Conservation (phyloP, 805 yeast species). For the Candida loeiensis region DNA sequence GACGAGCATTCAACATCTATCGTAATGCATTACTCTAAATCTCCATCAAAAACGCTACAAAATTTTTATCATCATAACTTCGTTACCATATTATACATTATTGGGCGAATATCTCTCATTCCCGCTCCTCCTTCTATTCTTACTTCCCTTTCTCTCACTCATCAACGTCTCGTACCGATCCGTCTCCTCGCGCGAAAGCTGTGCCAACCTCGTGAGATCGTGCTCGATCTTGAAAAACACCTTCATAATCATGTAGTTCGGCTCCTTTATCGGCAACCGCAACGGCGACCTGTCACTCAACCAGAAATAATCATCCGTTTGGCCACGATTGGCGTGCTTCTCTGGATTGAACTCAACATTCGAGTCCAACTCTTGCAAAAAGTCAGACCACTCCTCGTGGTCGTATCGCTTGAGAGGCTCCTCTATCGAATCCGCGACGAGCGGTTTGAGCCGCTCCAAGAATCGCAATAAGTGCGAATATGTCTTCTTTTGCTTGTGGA, state of each 20-base stretch:
- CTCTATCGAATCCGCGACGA: conserved; percentile 34
- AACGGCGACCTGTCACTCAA: conserved; percentile 64
- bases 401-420: conserved; percentile 41
- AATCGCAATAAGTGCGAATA: conserved; percentile 23
- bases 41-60: too few species aligned
- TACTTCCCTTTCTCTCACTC: neutral
- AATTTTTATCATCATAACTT: too few species aligned
- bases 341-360: conserved; percentile 8
- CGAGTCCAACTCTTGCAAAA: conserved; percentile 29
- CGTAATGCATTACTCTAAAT: too few species aligned
- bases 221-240: conserved; percentile 18
- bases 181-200: conserved; percentile 5
- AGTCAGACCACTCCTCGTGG: conserved; percentile 50
- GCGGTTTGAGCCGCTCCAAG: conserved; percentile 28
- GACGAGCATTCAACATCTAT: too few species aligned
- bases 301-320: conserved; percentile 47
- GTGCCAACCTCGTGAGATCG: conserved; percentile 9
- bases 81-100: too few species aligned
- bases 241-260: conserved; percentile 53
- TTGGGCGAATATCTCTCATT: neutral
- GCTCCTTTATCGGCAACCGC: conserved; percentile 64
- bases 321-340: neutral
- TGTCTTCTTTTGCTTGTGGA: conserved; percentile 13
- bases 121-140: neutral
- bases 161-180: conserved; percentile 3